Conservation (phyloP, 164 flowering plant species). For the Stephania cephalantha region DNA sequence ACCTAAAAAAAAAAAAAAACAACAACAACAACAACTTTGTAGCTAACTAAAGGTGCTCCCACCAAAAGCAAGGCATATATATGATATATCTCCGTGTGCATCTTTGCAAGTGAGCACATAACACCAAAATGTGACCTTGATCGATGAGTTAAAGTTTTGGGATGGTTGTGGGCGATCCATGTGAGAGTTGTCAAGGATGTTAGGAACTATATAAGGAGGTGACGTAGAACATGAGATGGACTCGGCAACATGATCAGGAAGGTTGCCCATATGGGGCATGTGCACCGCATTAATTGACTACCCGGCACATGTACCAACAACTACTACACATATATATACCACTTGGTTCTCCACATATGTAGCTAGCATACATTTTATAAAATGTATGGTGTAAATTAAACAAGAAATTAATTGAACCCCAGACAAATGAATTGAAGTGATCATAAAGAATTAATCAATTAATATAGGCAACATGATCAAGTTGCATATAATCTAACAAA, state of each 20-base stretch:
- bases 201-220: background rate
- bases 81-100: background rate
- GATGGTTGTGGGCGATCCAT: conserved; percentile 9
- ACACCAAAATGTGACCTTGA: background rate
- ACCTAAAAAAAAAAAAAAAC: no score
- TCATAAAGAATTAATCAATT: background rate
- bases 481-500: background rate
- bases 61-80: background rate
- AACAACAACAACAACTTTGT: background rate
- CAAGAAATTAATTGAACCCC: background rate
- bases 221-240: background rate
- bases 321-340: background rate
- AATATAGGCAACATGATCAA: background rate
- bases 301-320: background rate
- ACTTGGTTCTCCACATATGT: background rate
- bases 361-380: background rate
- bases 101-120: background rate
- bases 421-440: background rate
- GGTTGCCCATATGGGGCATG: conserved; percentile 5
- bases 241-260: background rate
- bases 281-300: background rate
- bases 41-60: background rate
- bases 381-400: background rate
- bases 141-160: background rate
- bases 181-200: background rate